Conservation (phyloP, 768 basidiomycete species). For the Amanita muscaria region DNA sequence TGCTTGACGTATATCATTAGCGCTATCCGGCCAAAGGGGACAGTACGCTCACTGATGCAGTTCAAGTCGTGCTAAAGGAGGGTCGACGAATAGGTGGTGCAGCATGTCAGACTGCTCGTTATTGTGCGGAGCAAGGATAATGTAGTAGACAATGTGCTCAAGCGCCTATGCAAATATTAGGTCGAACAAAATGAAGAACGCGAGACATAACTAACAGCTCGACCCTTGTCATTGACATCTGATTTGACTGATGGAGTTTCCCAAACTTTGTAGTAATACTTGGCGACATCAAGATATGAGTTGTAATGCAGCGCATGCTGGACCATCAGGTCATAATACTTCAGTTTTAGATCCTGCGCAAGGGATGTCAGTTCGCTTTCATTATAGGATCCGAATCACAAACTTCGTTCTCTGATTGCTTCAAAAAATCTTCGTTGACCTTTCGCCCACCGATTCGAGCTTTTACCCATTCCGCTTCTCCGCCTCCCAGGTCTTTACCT, state of each 20-base stretch:
- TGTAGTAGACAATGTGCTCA: conserved; percentile 91
- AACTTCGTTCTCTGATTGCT: conserved; percentile 83
- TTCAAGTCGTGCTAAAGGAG: conserved; percentile 72
- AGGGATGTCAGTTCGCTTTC: conserved; percentile 4
- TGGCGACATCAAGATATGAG: conserved; percentile 87
- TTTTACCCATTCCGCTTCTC: conserved; percentile 89
- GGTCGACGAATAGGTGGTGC: conserved; percentile 73
- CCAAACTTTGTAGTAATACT: conserved; percentile 95
- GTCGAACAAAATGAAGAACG: background rate
- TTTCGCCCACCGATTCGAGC: conserved; percentile 88
- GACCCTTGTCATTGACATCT: conserved; percentile 63
- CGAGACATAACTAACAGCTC: conserved; percentile 38
- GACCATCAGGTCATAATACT: conserved; percentile 95
- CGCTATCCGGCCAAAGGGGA: conserved; percentile 3
- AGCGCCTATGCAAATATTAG: conserved; percentile 49
- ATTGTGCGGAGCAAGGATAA: conserved; percentile 87
- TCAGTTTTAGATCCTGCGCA: conserved; percentile 83
- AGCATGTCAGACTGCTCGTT: conserved; percentile 98
- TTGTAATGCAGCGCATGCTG: conserved; percentile 81
- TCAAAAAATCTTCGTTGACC: conserved; percentile 88
- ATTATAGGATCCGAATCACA: conserved; percentile 4
- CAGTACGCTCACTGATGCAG: conserved; percentile 66
- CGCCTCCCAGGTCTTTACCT: conserved; percentile 58
- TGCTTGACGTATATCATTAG: conserved; percentile 39
- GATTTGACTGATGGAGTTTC: conserved; percentile 92